phyloP scores from a whole-genome alignment of 306 rosid species.

The Astragalus membranaceus region DNA sequence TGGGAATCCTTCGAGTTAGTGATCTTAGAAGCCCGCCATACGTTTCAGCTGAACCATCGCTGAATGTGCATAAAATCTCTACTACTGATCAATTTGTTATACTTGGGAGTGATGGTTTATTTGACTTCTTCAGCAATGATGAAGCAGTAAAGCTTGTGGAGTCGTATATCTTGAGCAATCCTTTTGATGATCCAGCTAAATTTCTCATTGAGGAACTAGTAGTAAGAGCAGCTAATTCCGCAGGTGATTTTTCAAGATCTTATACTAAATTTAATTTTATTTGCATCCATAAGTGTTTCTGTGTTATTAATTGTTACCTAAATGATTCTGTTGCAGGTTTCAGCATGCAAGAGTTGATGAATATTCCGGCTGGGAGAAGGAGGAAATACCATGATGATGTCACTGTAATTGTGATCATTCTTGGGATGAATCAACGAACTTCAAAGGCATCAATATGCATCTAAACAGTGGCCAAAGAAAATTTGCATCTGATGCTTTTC shows the following conservation, averaged over 20 bases:
- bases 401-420: slow-evolving; percentile 76
- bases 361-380: slow-evolving; percentile 85
- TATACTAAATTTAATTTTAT: slow-evolving; percentile 1
- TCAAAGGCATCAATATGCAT: slow-evolving; percentile 78
- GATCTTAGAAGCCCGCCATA: slow-evolving; percentile 93
- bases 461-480: slow-evolving; percentile 11
- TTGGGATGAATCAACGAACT: slow-evolving; percentile 85
- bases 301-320: neutral
- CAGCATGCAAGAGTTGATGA: slow-evolving; percentile 86
- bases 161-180: slow-evolving; percentile 63
- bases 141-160: slow-evolving; percentile 78
- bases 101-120: slow-evolving; percentile 92
- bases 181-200: slow-evolving; percentile 89
- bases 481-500: slow-evolving; percentile 14
- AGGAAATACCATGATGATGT: slow-evolving; percentile 97
- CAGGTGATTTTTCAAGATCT: slow-evolving; percentile 50
- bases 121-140: slow-evolving; percentile 88
- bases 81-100: slow-evolving; percentile 70
- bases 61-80: slow-evolving; percentile 77
- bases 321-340: slow-evolving; percentile 55
- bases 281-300: neutral
- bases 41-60: slow-evolving; percentile 71
- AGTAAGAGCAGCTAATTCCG: slow-evolving; percentile 73
- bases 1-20: slow-evolving; percentile 91
- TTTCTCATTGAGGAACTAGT: slow-evolving; percentile 78